A percentile compares a stretch with the other conserved stretches of the same genome.
phyloP scores from a whole-genome alignment of 179 eudicot genomes.

The Spergularia azorica region DNA sequence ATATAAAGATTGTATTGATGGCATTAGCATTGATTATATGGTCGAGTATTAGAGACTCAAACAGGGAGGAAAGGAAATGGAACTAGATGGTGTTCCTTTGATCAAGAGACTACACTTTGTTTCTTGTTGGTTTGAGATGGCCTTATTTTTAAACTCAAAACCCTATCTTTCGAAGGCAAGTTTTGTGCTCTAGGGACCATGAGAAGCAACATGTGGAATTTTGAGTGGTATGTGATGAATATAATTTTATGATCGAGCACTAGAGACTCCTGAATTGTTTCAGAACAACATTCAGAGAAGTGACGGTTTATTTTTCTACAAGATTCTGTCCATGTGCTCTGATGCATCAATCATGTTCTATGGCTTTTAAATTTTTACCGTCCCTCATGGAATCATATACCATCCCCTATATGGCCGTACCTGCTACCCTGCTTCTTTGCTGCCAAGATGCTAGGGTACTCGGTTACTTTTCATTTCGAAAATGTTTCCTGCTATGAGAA shows the following conservation, averaged over 20 bases:
- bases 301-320: neutral
- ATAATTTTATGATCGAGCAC: neutral
- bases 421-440: neutral
- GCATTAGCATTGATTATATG: neutral
- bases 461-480: neutral
- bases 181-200: no score
- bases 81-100: neutral
- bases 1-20: neutral
- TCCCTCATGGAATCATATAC: slow-evolving; percentile 24
- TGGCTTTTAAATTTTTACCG: neutral
- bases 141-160: no score
- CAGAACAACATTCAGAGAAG: neutral
- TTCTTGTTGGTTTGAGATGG: neutral
- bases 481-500: neutral
- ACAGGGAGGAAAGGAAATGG: neutral
- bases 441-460: no score
- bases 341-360: no score
- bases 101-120: neutral
- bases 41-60: neutral
- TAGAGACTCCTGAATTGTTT: neutral
- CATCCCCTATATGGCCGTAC: no score
- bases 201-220: no score
- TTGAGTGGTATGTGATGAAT: no score
- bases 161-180: no score
- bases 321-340: neutral